Base-by-base conservation (phyloP, 1,284 basidiomycete genomes). In the Tylopilus orsonianus region DNA sequence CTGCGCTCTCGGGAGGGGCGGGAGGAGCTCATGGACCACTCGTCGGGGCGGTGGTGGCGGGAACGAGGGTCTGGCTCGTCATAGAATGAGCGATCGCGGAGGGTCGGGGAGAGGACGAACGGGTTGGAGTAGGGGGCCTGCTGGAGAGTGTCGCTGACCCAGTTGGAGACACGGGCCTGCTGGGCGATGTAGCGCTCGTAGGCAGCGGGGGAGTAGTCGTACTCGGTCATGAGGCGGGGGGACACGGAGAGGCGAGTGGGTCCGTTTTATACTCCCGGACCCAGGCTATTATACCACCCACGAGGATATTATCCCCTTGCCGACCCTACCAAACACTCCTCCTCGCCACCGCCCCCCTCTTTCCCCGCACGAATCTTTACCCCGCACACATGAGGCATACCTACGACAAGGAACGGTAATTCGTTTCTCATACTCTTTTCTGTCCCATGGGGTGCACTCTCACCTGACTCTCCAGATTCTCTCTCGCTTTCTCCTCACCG, bases 121-220 rank as follows among this genome's bases (percentile, higher is more conserved):
- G 67, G 67, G 50, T 67, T 60, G 1, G 59, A 42, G 48, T 59
- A 67, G 9, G 56, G 66, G 0, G 59, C 23, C 49, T 66, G 57
- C 6, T 53, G 45, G 36, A 49, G 20, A 10, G 64, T 71, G 35
- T 59, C 48, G 48, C 49, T 27, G 30, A 74, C 72, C 76, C 76
- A 78, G 61, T 71, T 67, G 0, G 68, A 70, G 16, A 78, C 71
- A 43, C 73, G 67, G 44, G 61, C 46, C 60, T 73, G 73, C 36
- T 69, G 75, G 16, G 67, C 70, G 37, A 71, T 38, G 57, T 70
- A 71, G 12, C 69, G 69, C 50, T 78, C 74, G 58, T 71, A 68
- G 22, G 75, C 76, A 43, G 69, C 77, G 37, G 76, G 77, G 33
- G 77, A 79, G 63, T 73, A 79, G 67, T 79, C 77, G 71, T 79